phyloP scores from a whole-genome alignment of 192 early-diverging fungal genomes.

The Coemansia sp. region DNA sequence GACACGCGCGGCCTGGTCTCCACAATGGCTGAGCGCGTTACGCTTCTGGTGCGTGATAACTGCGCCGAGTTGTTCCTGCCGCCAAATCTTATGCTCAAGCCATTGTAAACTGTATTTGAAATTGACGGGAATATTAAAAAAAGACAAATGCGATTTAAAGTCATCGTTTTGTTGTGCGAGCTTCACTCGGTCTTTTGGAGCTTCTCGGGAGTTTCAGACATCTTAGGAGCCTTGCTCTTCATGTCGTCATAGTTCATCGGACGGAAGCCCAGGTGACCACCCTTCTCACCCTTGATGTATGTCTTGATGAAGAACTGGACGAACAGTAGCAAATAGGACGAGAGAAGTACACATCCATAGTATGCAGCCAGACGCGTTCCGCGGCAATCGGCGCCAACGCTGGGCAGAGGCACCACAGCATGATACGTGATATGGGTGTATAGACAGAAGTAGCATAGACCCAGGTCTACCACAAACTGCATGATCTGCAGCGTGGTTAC shows the following conservation, averaged over 20 bases:
- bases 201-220: constrained; percentile 19
- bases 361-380: constrained; percentile 74
- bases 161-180: neutral
- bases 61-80: constrained; percentile 30
- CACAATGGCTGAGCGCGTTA: constrained; percentile 35
- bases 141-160: neutral
- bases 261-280: constrained; percentile 48
- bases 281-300: constrained; percentile 60
- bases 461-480: constrained; percentile 88
- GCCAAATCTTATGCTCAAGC: constrained; percentile 11
- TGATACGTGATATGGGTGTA: constrained; percentile 76
- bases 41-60: constrained; percentile 17
- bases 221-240: constrained; percentile 20
- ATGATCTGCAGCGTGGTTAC: constrained; percentile 90
- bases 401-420: constrained; percentile 64
- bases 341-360: constrained; percentile 76
- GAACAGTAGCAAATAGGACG: constrained; percentile 82
- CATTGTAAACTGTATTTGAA: constrained; percentile 1
- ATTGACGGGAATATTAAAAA: constrained; percentile 3
- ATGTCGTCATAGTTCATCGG: constrained; percentile 49
- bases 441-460: constrained; percentile 79
- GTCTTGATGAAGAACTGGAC: constrained; percentile 89
- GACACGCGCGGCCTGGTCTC: constrained; percentile 27
- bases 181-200: constrained; percentile 27
- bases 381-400: constrained; percentile 68